A percentile compares a stretch with the other conserved stretches of the same genome.
These are phyloP conservation scores for Nymphaea colorata DNA, from an alignment of 164 flowering plant genomes.

Conservation along the genomic window DNA sequence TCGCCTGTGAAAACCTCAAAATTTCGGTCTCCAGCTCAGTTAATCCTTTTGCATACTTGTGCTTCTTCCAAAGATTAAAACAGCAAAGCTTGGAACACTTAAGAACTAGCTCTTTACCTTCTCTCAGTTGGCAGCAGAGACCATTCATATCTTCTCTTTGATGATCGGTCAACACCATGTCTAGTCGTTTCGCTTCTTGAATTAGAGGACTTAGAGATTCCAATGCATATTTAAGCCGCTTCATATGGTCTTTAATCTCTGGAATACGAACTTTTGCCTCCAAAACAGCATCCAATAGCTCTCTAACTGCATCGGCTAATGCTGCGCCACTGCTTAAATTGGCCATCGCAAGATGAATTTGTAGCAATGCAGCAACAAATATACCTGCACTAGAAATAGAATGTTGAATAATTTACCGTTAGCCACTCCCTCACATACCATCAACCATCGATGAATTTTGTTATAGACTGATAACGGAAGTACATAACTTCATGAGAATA, in stretches of 20 bases:
- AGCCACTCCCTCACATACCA: too few species aligned
- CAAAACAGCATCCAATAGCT: background rate
- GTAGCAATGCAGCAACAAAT: background rate
- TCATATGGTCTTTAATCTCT: background rate
- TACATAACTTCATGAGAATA: too few species aligned
- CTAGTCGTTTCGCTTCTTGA: background rate
- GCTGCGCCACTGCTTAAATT: background rate
- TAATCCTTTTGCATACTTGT: background rate
- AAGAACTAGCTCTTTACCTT: background rate
- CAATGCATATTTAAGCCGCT: background rate
- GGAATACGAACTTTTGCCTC: background rate
- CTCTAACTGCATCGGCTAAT: background rate
- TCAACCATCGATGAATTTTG: too few species aligned
- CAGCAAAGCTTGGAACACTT: background rate
- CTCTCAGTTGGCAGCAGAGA: background rate
- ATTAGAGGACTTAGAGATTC: background rate
- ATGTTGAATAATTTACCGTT: too few species aligned
- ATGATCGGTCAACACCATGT: background rate
- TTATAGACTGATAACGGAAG: too few species aligned
- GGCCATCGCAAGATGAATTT: background rate
- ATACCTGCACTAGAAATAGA: too few species aligned
- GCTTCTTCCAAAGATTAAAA: background rate
- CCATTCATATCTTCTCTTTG: background rate
- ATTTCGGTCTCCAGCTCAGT: background rate
- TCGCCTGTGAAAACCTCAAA: background rate